A percentile compares a stretch with the other conserved stretches of the same genome.
phyloP scores from a whole-genome alignment of 495 filamentous ascomycete genomes.

The Tetracladium setigerum region DNA sequence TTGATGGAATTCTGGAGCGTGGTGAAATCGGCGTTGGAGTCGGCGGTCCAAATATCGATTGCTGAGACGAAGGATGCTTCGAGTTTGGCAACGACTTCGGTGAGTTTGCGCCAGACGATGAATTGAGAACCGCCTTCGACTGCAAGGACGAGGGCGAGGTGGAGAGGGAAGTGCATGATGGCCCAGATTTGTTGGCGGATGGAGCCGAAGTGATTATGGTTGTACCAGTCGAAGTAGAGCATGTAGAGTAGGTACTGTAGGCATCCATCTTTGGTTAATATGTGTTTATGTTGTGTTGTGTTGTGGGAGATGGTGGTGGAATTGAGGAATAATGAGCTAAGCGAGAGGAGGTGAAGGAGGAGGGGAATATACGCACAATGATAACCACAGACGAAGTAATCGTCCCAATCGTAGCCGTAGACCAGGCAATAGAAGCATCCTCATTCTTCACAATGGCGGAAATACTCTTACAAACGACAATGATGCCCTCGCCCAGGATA shows the following conservation, averaged over 20 bases:
- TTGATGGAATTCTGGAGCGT: too few relatives aligned
- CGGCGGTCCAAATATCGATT: neutral
- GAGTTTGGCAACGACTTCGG: constrained; percentile 3
- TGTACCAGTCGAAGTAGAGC: constrained; percentile 45
- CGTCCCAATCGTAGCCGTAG: constrained; percentile 20
- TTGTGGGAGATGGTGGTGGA: too few relatives aligned
- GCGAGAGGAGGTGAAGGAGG: neutral
- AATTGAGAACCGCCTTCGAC: constrained; percentile 46
- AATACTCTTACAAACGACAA: constrained; percentile 20
- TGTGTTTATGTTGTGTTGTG: too few relatives aligned
- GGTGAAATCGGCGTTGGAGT: too few relatives aligned
- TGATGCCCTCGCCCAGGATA: constrained; percentile 59
- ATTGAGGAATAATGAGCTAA: too few relatives aligned
- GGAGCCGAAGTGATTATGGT: constrained; percentile 22
- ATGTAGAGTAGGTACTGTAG: constrained; percentile 43
- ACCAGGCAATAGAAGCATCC: constrained; percentile 15
- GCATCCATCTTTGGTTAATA: too few relatives aligned
- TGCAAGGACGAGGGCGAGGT: constrained; percentile 51
- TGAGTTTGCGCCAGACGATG: constrained; percentile 23
- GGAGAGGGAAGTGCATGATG: constrained; percentile 57
- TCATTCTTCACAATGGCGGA: constrained; percentile 20
- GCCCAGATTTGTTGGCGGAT: constrained; percentile 53
- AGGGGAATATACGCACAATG: constrained; percentile 11
- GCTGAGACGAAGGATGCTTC: constrained; percentile 11
- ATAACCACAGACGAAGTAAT: constrained; percentile 23